Conservation (phyloP, 1,284 basidiomycete species). For the Heliocybe sulcata region DNA sequence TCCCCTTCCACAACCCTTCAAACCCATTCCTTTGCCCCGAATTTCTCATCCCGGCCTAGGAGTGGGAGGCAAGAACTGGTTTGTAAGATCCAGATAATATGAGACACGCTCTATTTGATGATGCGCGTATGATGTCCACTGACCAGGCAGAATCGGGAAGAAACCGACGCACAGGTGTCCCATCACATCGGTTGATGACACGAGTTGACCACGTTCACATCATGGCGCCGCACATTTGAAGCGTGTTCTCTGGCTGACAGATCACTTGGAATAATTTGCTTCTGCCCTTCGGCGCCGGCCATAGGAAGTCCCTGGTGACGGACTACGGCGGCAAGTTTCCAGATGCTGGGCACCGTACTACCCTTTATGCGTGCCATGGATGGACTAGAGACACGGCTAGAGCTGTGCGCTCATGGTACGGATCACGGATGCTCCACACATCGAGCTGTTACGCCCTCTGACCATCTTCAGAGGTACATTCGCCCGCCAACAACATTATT, state of each 20-base stretch:
- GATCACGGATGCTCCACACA: neutral
- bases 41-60: too few relatives aligned
- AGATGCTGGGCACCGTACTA: neutral
- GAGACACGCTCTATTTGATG: neutral
- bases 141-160: constrained; percentile 9
- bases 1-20: too few relatives aligned
- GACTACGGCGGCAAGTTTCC: neutral
- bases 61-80: neutral
- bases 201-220: neutral
- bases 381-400: neutral
- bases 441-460: neutral
- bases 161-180: neutral
- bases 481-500: neutral
- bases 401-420: neutral
- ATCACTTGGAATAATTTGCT: neutral
- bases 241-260: neutral
- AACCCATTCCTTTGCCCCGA: too few relatives aligned
- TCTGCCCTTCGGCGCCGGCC: neutral
- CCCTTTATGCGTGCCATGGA: neutral
- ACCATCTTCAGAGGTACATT: too few relatives aligned
- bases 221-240: neutral
- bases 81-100: neutral
- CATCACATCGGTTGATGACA: neutral
- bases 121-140: neutral
- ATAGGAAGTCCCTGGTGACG: neutral